These are phyloP conservation scores for Penicillium steckii DNA, from an alignment of 495 filamentous ascomycete species.

Conservation along the genomic window DNA sequence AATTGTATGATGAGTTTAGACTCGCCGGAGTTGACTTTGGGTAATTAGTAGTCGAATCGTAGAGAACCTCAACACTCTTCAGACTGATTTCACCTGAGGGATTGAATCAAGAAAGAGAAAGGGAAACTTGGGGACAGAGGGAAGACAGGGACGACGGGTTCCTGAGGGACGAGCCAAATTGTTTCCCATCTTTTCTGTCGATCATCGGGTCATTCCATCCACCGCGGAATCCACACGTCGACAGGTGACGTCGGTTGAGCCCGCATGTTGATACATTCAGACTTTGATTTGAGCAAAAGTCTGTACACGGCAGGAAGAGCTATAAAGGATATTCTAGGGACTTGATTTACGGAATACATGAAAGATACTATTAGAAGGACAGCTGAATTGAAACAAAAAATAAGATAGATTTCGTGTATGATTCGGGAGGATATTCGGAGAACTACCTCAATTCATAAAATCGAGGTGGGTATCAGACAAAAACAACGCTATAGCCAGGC, in stretches of 20 bases:
- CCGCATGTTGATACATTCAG: no score
- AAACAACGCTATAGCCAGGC: conserved; percentile 73
- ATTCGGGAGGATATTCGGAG: no score
- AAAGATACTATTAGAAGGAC: no score
- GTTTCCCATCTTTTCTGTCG: conserved; percentile 14
- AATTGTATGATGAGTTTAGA: neutral
- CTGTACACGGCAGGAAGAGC: no score
- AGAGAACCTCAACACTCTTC: neutral
- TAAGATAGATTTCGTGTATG: no score
- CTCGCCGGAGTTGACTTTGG: neutral
- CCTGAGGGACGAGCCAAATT: conserved; percentile 1
- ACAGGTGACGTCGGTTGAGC: conserved; percentile 1
- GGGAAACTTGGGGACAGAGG: neutral
- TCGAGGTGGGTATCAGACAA: neutral
- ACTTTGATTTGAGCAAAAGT: no score
- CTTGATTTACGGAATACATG: no score
- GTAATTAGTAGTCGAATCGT: neutral
- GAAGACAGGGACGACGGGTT: neutral
- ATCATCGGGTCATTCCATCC: conserved; percentile 10
- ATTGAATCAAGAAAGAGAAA: neutral
- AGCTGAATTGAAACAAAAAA: no score
- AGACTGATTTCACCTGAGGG: conserved; percentile 12
- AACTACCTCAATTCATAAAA: no score
- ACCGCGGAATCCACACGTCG: conserved; percentile 11
- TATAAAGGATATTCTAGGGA: no score